Conservation (phyloP, 2,329 filamentous ascomycete species). For the Neopestalotiopsis sp. region DNA sequence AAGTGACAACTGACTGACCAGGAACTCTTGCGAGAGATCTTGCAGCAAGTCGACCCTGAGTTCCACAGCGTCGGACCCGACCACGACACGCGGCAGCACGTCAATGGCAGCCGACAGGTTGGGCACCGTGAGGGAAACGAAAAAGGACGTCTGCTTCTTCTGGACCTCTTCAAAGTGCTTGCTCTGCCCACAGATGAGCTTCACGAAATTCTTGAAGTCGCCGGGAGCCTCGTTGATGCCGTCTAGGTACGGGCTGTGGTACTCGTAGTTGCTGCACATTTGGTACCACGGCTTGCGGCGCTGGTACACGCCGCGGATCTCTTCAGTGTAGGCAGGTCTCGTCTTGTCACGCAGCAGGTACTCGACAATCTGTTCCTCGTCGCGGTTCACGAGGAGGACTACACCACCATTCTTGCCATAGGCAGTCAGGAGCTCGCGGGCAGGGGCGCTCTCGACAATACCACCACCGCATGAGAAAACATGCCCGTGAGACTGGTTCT, state of each 20-base stretch:
- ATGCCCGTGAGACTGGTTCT: slow-evolving; percentile 74
- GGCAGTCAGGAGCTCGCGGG: slow-evolving; percentile 74
- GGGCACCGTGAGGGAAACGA: slow-evolving; percentile 87
- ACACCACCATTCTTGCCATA: slow-evolving; percentile 80
- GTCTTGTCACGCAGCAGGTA: slow-evolving; percentile 90
- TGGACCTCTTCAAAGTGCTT: slow-evolving; percentile 60
- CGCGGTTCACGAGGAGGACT: slow-evolving; percentile 85
- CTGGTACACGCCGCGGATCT: slow-evolving; percentile 90
- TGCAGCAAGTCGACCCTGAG: slow-evolving; percentile 88
- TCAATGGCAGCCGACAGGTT: slow-evolving; percentile 68
- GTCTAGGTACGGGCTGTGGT: slow-evolving; percentile 75
- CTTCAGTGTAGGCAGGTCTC: slow-evolving; percentile 87
- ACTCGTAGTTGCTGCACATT: slow-evolving; percentile 92
- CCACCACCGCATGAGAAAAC: slow-evolving; percentile 95
- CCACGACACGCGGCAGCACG: slow-evolving; percentile 72
- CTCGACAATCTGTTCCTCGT: slow-evolving; percentile 86
- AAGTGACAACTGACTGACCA: slow-evolving; percentile 81
- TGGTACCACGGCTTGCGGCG: slow-evolving; percentile 89
- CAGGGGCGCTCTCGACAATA: slow-evolving; percentile 84
- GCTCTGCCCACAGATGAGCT: slow-evolving; percentile 68
- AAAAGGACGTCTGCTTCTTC: slow-evolving; percentile 80
- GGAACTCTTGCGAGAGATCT: slow-evolving; percentile 76
- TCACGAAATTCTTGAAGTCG: slow-evolving; percentile 77
- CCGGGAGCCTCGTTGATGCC: slow-evolving; percentile 54
- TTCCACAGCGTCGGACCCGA: slow-evolving; percentile 92